Evolutionary conservation across 2,329 filamentous ascomycete species (phyloP).

Genomic region (Aspergillus proliferans): DNA sequence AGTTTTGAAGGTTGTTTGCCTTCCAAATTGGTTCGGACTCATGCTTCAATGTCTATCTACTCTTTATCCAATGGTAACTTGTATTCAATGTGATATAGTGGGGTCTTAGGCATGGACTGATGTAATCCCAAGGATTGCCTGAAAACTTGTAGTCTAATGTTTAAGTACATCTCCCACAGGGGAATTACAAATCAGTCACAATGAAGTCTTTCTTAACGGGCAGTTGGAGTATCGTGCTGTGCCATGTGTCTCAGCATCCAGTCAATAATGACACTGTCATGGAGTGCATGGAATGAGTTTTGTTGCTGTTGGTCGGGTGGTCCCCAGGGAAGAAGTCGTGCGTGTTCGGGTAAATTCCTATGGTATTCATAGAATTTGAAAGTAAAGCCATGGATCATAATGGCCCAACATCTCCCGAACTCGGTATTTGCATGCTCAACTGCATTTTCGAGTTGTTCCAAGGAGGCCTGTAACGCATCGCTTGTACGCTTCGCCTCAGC

Average conservation of each 20-base stretch:
- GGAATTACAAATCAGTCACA: too few relatives aligned
- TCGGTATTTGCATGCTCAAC: slow-evolving; percentile 3
- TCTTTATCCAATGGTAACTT: too few relatives aligned
- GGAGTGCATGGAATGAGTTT: slow-evolving; percentile 1
- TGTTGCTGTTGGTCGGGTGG: neutral
- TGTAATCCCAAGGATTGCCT: too few relatives aligned
- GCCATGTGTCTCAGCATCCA: neutral
- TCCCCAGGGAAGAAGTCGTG: neutral
- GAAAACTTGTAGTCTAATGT: too few relatives aligned
- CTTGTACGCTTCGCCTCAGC: neutral
- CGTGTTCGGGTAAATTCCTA: neutral
- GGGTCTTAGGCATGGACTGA: too few relatives aligned
- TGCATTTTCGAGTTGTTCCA: slow-evolving; percentile 2
- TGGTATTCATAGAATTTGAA: slow-evolving; percentile 8
- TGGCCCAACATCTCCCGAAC: slow-evolving; percentile 5
- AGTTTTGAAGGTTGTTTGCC: too few relatives aligned
- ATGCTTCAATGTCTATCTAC: too few relatives aligned
- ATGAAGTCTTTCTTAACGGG: too few relatives aligned
- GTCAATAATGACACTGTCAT: slow-evolving; percentile 1
- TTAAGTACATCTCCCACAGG: too few relatives aligned
- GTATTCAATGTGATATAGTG: too few relatives aligned
- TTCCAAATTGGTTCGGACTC: too few relatives aligned
- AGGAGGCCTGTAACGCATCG: neutral
- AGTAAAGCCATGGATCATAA: slow-evolving; percentile 3
- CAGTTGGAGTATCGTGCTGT: neutral